phyloP scores from a whole-genome alignment of 371 early-diverging fungal species.

The Apophysomyces trapeziformis region DNA sequence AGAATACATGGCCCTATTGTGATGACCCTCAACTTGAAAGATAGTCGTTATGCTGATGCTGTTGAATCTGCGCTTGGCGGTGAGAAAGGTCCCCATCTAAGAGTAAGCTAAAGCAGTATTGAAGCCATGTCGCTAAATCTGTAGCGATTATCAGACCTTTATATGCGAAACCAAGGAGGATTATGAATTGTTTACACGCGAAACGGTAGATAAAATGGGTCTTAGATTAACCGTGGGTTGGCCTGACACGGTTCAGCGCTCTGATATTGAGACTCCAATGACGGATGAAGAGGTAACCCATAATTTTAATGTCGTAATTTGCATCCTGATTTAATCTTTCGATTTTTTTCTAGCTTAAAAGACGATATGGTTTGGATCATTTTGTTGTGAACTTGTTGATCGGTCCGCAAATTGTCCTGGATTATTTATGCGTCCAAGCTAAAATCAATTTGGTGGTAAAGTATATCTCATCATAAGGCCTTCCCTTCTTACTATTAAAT shows the following conservation, averaged over 20 bases:
- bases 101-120: slow-evolving; percentile 35
- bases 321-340: too few species aligned
- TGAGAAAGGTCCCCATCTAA: slow-evolving; percentile 33
- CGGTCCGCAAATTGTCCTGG: slow-evolving; percentile 70
- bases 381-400: slow-evolving; percentile 78
- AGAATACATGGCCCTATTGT: slow-evolving; percentile 78
- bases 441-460: slow-evolving; percentile 64
- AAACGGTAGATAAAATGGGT: slow-evolving; percentile 60
- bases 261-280: slow-evolving; percentile 48
- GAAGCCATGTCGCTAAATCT: neutral
- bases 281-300: slow-evolving; percentile 38
- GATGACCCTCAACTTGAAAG: slow-evolving; percentile 68
- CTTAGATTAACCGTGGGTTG: slow-evolving; percentile 68
- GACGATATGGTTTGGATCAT: slow-evolving; percentile 70
- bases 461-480: slow-evolving; percentile 7
- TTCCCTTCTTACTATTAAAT: neutral
- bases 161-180: slow-evolving; percentile 80
- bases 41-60: slow-evolving; percentile 60
- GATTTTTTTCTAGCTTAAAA: slow-evolving; percentile 14
- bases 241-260: slow-evolving; percentile 36
- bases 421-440: slow-evolving; percentile 64
- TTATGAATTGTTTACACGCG: slow-evolving; percentile 67
- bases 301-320: neutral
- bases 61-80: slow-evolving; percentile 67
- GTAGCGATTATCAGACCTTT: slow-evolving; percentile 60